These are phyloP conservation scores for Clonostachys rosea DNA, from an alignment of 2,329 filamentous ascomycete genomes.

Conservation along the genomic window DNA sequence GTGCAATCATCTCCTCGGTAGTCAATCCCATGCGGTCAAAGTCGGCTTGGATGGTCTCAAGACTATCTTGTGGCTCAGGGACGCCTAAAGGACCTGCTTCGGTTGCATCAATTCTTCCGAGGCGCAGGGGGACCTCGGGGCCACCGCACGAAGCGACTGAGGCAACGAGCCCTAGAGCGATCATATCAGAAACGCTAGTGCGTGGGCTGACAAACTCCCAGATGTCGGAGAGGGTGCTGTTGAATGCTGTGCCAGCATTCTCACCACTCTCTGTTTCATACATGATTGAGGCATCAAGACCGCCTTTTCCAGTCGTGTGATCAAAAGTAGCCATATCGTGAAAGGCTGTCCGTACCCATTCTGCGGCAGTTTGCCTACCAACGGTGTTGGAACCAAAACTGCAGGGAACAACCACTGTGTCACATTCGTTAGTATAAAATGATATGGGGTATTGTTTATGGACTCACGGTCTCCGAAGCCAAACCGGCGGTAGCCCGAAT, in stretches of 20 bases:
- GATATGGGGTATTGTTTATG: neutral
- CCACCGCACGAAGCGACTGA: constrained; percentile 18
- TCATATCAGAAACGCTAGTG: constrained; percentile 11
- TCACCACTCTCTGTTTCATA: constrained; percentile 19
- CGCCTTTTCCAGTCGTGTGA: constrained; percentile 14
- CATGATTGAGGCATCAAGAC: constrained; percentile 21
- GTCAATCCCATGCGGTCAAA: constrained; percentile 21
- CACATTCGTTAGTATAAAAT: constrained; percentile 2
- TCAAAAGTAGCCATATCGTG: constrained; percentile 21
- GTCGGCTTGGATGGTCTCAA: constrained; percentile 11
- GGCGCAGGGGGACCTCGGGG: constrained; percentile 13
- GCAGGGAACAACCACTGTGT: constrained; percentile 7
- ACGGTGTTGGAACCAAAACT: constrained; percentile 9
- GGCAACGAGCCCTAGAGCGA: constrained; percentile 7
- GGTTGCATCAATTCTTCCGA: constrained; percentile 18
- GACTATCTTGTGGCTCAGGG: constrained; percentile 17
- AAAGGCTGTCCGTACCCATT: constrained; percentile 23
- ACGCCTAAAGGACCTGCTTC: constrained; percentile 19
- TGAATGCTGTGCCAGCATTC: constrained; percentile 20
- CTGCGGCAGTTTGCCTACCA: constrained; percentile 17
- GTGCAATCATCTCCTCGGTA: constrained; percentile 22
- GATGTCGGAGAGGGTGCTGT: constrained; percentile 19
- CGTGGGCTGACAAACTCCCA: constrained; percentile 9
- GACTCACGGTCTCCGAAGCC: constrained; percentile 12
- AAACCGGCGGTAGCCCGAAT: constrained; percentile 10